Evolutionary conservation across 148 eudicot genomes (phyloP).

Genomic region (Heliamphora exappendiculata): DNA sequence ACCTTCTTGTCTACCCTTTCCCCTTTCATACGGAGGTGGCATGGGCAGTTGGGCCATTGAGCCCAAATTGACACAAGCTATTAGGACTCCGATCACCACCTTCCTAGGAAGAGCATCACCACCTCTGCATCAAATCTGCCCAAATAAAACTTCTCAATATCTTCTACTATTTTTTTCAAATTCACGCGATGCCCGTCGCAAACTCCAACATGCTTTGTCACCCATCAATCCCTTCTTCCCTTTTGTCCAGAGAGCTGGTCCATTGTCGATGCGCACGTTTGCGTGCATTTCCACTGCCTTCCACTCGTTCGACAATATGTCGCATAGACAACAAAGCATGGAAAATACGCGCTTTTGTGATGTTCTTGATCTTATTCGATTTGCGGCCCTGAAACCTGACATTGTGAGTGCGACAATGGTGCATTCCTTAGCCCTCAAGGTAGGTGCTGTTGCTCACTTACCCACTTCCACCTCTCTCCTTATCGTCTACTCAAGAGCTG

Average conservation of each 20-base stretch:
- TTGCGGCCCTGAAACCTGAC: constrained; percentile 13
- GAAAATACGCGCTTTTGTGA: constrained; percentile 4
- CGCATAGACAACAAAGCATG: constrained; percentile 11
- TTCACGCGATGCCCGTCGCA: not conserved
- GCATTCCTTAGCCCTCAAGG: constrained; percentile 32
- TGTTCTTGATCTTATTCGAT: constrained; percentile 21
- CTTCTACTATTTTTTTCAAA: not conserved
- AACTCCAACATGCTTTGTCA: not conserved
- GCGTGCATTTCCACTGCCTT: constrained; percentile 2
- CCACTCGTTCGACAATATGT: constrained; percentile 27
- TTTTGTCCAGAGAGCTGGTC: not conserved
- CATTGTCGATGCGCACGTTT: not conserved
- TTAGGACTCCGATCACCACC: not conserved
- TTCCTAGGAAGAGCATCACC: constrained; percentile 2
- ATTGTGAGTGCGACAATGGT: constrained; percentile 10
- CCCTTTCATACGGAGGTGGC: too few relatives aligned
- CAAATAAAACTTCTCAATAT: not conserved
- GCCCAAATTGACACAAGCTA: not conserved
- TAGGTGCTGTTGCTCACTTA: constrained; percentile 27
- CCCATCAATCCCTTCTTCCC: constrained; percentile 5
- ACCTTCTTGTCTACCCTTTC: too few relatives aligned
- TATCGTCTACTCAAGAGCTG: constrained; percentile 30
- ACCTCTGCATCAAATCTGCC: not conserved
- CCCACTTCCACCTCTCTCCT: constrained; percentile 34
- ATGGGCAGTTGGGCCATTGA: constrained; percentile 5